Percentiles rank a stretch among this genome's conserved stretches.
phyloP scores from a whole-genome alignment of 345 rosid genomes.

The Mangifera indica region DNA sequence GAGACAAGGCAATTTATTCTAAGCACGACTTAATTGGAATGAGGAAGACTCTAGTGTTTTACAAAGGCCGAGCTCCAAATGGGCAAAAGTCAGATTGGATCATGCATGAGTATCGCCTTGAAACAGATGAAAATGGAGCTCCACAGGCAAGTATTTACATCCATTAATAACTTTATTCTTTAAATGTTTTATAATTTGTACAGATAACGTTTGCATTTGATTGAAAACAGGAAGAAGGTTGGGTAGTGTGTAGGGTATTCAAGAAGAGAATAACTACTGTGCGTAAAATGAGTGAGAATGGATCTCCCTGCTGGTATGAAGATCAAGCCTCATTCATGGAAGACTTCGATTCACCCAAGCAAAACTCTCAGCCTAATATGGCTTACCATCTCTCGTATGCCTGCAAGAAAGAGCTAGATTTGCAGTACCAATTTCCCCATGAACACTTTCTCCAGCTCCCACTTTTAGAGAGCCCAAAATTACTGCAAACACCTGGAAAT shows the following conservation, averaged over 20 bases:
- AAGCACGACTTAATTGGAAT: slow-evolving; percentile 85
- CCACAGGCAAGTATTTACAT: slow-evolving; percentile 46
- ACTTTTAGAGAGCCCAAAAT: slow-evolving; percentile 62
- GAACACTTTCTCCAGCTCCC: slow-evolving; percentile 76
- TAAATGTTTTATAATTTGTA: too few species aligned
- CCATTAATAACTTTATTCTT: background rate
- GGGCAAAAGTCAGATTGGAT: slow-evolving; percentile 96
- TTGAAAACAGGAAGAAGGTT: slow-evolving; percentile 76
- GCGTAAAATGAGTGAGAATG: slow-evolving; percentile 46
- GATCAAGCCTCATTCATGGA: slow-evolving; percentile 58
- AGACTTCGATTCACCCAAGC: slow-evolving; percentile 54
- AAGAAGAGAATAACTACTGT: slow-evolving; percentile 68
- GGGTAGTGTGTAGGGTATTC: slow-evolving; percentile 96
- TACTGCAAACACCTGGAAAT: slow-evolving; percentile 35
- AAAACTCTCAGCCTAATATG: slow-evolving; percentile 38
- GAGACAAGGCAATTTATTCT: slow-evolving; percentile 87
- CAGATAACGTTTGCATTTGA: too few species aligned
- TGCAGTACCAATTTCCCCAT: slow-evolving; percentile 39
- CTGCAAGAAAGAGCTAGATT: slow-evolving; percentile 62
- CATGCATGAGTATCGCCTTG: slow-evolving; percentile 97
- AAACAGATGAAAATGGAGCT: slow-evolving; percentile 84
- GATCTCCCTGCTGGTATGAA: slow-evolving; percentile 61
- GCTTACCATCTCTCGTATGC: slow-evolving; percentile 40
- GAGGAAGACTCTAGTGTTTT: slow-evolving; percentile 94
- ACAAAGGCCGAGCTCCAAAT: slow-evolving; percentile 93